Evolutionary conservation across 495 filamentous ascomycete genomes (phyloP).

Genomic region (Xylaria palmicola): DNA sequence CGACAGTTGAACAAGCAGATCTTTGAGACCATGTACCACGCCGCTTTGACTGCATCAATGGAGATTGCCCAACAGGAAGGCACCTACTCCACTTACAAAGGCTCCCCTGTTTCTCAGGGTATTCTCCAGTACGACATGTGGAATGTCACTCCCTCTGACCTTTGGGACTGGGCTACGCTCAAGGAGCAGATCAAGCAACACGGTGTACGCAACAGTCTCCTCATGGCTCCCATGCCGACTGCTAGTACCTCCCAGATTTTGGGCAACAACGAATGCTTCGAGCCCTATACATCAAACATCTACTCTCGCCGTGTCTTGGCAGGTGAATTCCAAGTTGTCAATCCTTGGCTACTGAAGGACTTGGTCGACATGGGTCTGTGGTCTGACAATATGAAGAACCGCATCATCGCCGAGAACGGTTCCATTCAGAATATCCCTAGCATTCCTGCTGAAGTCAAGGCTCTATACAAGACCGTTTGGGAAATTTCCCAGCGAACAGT

Average conservation of each 20-base stretch:
- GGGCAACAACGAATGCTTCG: constrained; percentile 99
- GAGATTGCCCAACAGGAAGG: constrained; percentile 81
- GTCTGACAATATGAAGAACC: constrained; percentile 99
- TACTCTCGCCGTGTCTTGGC: constrained; percentile 97
- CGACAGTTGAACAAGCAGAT: constrained; percentile 95
- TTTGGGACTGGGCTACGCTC: constrained; percentile 93
- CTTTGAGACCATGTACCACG: constrained; percentile 99
- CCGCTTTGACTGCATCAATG: constrained; percentile 82
- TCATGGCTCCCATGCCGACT: constrained; percentile 97
- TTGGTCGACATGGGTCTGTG: constrained; percentile 96
- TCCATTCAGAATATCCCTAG: constrained; percentile 96
- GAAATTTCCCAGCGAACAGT: constrained; percentile 97
- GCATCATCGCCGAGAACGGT: constrained; percentile 94
- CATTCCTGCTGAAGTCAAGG: constrained; percentile 93
- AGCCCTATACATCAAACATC: constrained; percentile 99
- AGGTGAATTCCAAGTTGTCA: constrained; percentile 98
- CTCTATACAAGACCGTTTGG: constrained; percentile 99
- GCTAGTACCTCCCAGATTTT: constrained; percentile 95
- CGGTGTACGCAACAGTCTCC: constrained; percentile 89
- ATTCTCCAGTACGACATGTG: constrained; percentile 99
- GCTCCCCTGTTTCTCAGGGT: constrained; percentile 91
- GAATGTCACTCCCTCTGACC: constrained; percentile 85
- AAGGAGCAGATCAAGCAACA: constrained; percentile 89
- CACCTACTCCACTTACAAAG: constrained; percentile 84
- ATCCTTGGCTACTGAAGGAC: constrained; percentile 98